These are phyloP conservation scores for Rachicladosporium sp. DNA, from an alignment of 2,329 filamentous ascomycete species.

Conservation along the genomic window DNA sequence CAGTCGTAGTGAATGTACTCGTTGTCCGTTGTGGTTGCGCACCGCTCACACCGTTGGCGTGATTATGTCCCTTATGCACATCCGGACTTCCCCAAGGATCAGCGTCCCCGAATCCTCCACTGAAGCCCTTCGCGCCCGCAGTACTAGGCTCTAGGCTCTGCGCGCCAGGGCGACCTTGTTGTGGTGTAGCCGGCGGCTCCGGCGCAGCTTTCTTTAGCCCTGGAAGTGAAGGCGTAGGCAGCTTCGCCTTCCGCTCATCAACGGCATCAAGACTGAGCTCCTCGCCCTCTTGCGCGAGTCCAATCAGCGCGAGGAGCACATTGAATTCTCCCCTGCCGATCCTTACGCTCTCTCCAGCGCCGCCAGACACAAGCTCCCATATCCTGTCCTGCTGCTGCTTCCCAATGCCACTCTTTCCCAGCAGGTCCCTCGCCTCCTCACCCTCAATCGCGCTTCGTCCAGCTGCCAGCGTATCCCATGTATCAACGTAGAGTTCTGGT, in stretches of 20 bases:
- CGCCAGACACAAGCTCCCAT: conserved; percentile 51
- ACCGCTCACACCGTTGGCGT: conserved; percentile 21
- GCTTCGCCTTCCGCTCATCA: conserved; percentile 65
- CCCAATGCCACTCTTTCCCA: conserved; percentile 39
- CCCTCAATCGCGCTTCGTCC: conserved; percentile 41
- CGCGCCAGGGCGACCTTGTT: background rate
- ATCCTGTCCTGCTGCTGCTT: conserved; percentile 39
- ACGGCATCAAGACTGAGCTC: conserved; percentile 77
- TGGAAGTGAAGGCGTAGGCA: conserved; percentile 15
- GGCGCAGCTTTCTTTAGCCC: background rate
- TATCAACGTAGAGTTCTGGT: conserved; percentile 70
- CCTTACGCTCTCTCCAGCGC: conserved; percentile 37
- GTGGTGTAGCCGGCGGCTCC: background rate
- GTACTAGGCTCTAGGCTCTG: too few species aligned
- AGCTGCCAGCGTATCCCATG: conserved; percentile 60
- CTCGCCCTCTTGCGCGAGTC: conserved; percentile 80
- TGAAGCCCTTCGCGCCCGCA: background rate
- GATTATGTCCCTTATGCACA: conserved; percentile 56
- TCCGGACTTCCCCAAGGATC: conserved; percentile 89
- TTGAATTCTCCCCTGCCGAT: conserved; percentile 78
- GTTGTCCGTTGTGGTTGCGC: conserved; percentile 34
- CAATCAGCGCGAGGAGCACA: conserved; percentile 78
- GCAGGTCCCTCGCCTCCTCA: conserved; percentile 37
- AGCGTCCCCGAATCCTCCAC: conserved; percentile 46
- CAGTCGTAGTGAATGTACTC: conserved; percentile 43